phyloP scores from a whole-genome alignment of 495 filamentous ascomycete species.

The Xylaria palmicola region DNA sequence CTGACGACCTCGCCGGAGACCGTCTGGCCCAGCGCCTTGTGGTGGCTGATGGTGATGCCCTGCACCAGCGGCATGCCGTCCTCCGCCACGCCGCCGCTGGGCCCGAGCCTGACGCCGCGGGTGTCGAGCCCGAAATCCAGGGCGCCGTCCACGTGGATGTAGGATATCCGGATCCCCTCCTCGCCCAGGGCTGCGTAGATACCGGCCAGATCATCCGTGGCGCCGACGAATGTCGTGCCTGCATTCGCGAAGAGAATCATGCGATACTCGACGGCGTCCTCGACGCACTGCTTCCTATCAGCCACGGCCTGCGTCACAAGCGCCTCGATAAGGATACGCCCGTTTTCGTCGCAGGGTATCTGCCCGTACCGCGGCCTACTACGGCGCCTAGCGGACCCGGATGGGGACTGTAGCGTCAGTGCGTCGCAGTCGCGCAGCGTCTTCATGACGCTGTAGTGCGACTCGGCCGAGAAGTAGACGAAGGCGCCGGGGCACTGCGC shows the following conservation, averaged over 20 bases:
- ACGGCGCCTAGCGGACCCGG: no score
- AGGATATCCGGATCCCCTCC: background rate
- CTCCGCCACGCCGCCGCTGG: background rate
- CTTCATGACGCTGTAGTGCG: background rate
- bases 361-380: no score
- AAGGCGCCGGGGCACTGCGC: background rate
- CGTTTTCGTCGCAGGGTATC: background rate
- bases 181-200: background rate
- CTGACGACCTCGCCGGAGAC: background rate
- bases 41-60: background rate
- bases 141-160: conserved; percentile 4
- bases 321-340: background rate
- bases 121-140: background rate
- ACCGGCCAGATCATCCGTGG: background rate
- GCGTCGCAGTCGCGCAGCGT: no score
- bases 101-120: background rate
- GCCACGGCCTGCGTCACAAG: background rate
- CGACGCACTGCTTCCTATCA: background rate
- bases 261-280: background rate
- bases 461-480: background rate
- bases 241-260: background rate
- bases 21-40: background rate
- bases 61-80: background rate
- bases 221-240: background rate
- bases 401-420: no score